Evolutionary conservation across 495 filamentous ascomycete species (phyloP), one percentile per base, ranked within the genome.

Genomic region (Trichoderma asperelloides): DNA sequence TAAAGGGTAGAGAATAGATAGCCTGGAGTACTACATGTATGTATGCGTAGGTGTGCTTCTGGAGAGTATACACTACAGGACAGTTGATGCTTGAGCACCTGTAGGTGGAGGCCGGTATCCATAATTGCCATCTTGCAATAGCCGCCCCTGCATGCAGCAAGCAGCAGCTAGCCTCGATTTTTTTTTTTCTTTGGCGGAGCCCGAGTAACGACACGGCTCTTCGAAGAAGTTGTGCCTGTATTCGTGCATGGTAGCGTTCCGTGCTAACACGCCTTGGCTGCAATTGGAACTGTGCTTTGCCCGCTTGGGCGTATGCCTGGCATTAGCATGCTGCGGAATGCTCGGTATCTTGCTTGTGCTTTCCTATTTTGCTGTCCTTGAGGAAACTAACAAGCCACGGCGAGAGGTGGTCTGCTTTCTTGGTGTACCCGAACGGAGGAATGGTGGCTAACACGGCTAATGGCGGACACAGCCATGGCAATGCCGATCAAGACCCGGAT

Each of bases 101-200:
- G 6, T 18, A 11, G 49, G 16, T n/a, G 49, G 49, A 23, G n/a
- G 21, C 8, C 8, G 49, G 18, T n/a, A 25, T 55, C 49, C 49
- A 55, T 55, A 55, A 25, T 55, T 55, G 49, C 49, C 49, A 55
- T 55, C 49, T 55, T 25, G 49, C 49, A 55, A 55, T 55, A 55
- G 49, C 49, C 49, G 49, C 49, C n/a, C 49, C 49, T 55, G 49
- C 49, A 55, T 55, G n/a, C 49, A 55, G 49, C 49, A 55, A 47
- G 43, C 43, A 47, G 43, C 43, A 55, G 49, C 49, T 25, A 25
- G 49, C 49, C 49, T 55, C 49, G 49, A 55, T 55, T 25, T 25
- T 55, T 55, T 18, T 51, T n/a, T 23, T 55, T 55, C 49, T 21
- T 23, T 55, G 49, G 49, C 49, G 49, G 49, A 55, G 49, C 16